Evolutionary conservation across 1,284 basidiomycete genomes (phyloP), one percentile per base, ranked within the genome.

Genomic region (Chondrostereum purpureum): DNA sequence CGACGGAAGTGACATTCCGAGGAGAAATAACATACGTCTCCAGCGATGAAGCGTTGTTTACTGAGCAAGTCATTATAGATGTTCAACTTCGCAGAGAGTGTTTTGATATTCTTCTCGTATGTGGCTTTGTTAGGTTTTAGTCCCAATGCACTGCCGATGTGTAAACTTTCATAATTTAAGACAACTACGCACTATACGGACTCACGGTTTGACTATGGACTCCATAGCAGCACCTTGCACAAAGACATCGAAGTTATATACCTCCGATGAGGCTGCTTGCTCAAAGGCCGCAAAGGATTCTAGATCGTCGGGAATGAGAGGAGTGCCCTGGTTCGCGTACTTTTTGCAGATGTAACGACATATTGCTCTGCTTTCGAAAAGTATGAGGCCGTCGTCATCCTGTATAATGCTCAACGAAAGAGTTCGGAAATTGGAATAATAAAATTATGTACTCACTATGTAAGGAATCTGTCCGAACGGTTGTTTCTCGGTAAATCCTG

Each of bases 391-490:
- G 39, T 76, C 72, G 39, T 76, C 69, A 37, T 73, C 64, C 62
- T 62, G 19, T 3, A 31, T 13, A 22, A n/a, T n/a, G n/a, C n/a
- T n/a, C n/a, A n/a, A n/a, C n/a, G n/a, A n/a, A n/a, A 8, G 12
- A 39, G 14, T 38, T 10, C 12, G 8, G 36, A 8, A 23, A 17
- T 4, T 27, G 34, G 0, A 8, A 2, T 2, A 1, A 20, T 17
- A 3, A 8, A 12, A 5, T 39, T 33, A 23, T 40, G 11, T 5
- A 60, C 69, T 31, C 49, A 77, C 75, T 45, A 86, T 68, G 60
- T 73, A 80, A 1, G 82, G 83, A 49, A 85, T 60, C 58, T 80
- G 77, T 14, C 79, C 80, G 53, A 85, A 86, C 0, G 83, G 82
- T 50, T 85, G 80, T 18, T 66, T 58, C 20, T 56, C 58, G 17